Base-by-base conservation (phyloP, 2,329 filamentous ascomycete species). In the Fusarium austroafricanum region DNA sequence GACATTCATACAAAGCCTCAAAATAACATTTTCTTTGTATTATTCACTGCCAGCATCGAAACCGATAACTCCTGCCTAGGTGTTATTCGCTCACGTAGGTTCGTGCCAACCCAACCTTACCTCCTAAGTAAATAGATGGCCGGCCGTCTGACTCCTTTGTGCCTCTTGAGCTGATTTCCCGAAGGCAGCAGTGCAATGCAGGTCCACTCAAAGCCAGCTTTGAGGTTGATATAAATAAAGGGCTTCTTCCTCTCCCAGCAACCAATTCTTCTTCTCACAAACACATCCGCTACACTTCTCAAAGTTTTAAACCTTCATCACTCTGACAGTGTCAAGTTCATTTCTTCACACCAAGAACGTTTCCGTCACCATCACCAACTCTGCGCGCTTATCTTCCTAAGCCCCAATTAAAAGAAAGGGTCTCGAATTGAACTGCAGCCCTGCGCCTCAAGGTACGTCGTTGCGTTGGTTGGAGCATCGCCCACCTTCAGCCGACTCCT, bases 141-240 rank as follows among this genome's bases (percentile, higher is more conserved):
- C 50, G 37, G 59, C 47, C 43, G 31, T 43, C 46, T 66, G 46
- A 66, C 50, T 65, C 60, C 37, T 65, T 61, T 26, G 33, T 45
- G 33, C 23, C 20, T 35, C 44, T 61, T 39, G 28, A 61, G 45
- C 20, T 50, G 40, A 55, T 60, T 64, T 28, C 40, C 53, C 40
- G 66, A 70, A 70, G 68, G 68, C 68, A 70, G 53, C 67, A 70
- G 29, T 31, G 63, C 50, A 60, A 21, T 39, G 18, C 17, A 51
- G 47, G 28, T 51, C 47, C 47, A 26, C 26, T 26, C 26, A 28
- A 33, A 35, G 42, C 37, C 26, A 45, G 37, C 21, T 26, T 43
- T 28, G n/a, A 21, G 11, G 26, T 21, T 43, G 18, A 29, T 33
- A 40, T 40, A 23, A 58, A 64, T 58, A 64, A 64, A 51, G 37